Base-by-base conservation (phyloP, 148 eudicot species). In the Vaccinium darrowii region DNA sequence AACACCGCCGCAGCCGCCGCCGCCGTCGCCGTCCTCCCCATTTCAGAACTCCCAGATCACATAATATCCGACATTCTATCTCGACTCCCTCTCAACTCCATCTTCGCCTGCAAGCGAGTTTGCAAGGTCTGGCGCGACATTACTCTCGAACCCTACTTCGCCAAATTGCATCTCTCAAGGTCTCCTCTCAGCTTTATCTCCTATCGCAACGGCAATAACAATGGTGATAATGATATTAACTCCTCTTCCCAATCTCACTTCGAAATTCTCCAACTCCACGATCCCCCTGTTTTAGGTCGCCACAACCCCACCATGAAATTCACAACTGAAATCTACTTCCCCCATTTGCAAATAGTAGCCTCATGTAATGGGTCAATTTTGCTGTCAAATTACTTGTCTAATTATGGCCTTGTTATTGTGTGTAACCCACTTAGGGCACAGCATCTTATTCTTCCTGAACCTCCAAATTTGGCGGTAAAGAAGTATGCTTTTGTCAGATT, bases 91-190 rank as follows among this genome's bases (percentile, higher is more conserved):
- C 30, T 67, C 14, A 67, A 67, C 14, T 67, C 73, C 73, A 67
- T 67, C 15, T n/a, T 67, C 23, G 1, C 30, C 12, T 30, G 75
- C 75, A 71, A 71, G 43, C 15, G 1, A 71, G 75, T 30, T 10
- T 71, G 75, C 75, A 71, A 3, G 7, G 4, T 18, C 43, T 71
- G 75, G 75, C 43, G 18, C 39, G 1, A 30, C 47, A 43, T 11
- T 4, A 9, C 30, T 30, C 75, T 25, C 75, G 43, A 71, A 11
- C 75, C 75, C 75, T 4, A 71, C 33, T 71, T 71, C 16, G 43
- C 43, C 75, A 30, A 71, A 71, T 71, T 71, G 75, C 75, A 71
- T 12, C 43, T 25, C 75, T 71, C 75, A 5, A 71, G 75, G 43
- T 30, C 75, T 71, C 43, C 75, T 14, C 15, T 3, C 75, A 30